Conservation (phyloP, 164 flowering plant genomes). For the Protea cynaroides region DNA sequence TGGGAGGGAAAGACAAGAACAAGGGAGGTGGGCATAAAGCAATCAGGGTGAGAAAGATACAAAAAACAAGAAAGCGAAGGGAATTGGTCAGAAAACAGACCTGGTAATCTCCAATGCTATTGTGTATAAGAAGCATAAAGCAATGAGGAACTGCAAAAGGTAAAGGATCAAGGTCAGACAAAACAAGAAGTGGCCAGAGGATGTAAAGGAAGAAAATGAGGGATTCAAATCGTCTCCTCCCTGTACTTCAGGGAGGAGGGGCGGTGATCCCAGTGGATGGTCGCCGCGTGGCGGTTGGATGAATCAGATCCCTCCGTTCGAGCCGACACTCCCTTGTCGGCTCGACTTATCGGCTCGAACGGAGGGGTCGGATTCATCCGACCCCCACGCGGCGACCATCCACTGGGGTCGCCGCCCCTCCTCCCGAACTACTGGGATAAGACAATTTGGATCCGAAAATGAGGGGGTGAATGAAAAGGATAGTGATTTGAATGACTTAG, state of each 20-base stretch:
- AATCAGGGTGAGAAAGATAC: conserved; percentile 18
- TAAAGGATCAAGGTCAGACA: conserved; percentile 31
- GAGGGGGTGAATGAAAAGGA: conserved; percentile 35
- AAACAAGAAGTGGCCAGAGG: conserved; percentile 35
- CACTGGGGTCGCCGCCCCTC: no score
- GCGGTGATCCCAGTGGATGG: no score
- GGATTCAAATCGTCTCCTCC: no score
- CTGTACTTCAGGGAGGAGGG: no score
- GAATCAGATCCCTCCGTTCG: no score
- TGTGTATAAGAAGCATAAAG: conserved; percentile 25
- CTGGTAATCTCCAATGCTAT: conserved; percentile 9
- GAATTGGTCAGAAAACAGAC: conserved; percentile 12
- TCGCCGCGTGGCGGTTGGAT: no score
- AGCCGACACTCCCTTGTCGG: no score
- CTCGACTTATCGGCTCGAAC: no score
- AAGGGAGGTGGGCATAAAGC: conserved; percentile 23
- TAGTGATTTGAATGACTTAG: conserved; percentile 22
- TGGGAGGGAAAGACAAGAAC: conserved; percentile 26
- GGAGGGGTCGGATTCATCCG: no score
- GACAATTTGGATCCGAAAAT: conserved; percentile 21
- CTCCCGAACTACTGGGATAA: no score
- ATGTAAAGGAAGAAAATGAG: conserved; percentile 10
- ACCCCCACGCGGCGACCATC: no score
- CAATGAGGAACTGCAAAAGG: conserved; percentile 25
- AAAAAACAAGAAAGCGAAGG: conserved; percentile 8